phyloP scores from a whole-genome alignment of 805 yeast species.

The Starmerella gropengiesseri region DNA sequence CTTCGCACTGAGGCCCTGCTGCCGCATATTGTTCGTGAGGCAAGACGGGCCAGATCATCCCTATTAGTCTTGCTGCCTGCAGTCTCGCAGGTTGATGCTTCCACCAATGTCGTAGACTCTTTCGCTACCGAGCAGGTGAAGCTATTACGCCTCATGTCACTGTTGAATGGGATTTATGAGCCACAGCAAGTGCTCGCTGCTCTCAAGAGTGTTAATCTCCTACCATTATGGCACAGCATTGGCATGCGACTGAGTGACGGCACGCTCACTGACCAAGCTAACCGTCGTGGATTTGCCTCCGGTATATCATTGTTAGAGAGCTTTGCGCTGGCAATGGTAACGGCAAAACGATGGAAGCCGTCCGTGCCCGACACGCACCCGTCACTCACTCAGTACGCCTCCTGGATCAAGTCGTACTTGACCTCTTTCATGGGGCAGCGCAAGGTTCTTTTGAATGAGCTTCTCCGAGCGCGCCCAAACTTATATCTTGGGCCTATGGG shows the following conservation, averaged over 20 bases:
- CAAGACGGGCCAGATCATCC: slow-evolving; percentile 5
- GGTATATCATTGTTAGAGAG: slow-evolving; percentile 81
- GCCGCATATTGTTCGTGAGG: slow-evolving; percentile 1
- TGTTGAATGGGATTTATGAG: slow-evolving; percentile 71
- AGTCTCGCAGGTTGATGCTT: not conserved
- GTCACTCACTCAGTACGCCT: slow-evolving; percentile 24
- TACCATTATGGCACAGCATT: slow-evolving; percentile 67
- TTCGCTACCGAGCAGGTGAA: slow-evolving; percentile 82
- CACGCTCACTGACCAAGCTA: slow-evolving; percentile 30
- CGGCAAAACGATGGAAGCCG: not conserved
- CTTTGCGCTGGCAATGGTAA: slow-evolving; percentile 50
- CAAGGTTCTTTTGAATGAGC: slow-evolving; percentile 73
- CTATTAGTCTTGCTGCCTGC: slow-evolving; percentile 1
- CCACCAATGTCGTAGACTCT: slow-evolving; percentile 46
- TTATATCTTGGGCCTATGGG: slow-evolving; percentile 94
- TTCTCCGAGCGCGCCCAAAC: slow-evolving; percentile 84
- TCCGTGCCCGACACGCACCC: slow-evolving; percentile 61
- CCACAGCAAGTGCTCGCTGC: slow-evolving; percentile 24
- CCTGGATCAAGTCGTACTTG: not conserved
- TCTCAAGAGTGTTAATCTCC: slow-evolving; percentile 54
- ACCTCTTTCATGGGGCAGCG: slow-evolving; percentile 33
- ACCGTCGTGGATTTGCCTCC: slow-evolving; percentile 50
- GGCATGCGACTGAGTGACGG: slow-evolving; percentile 58
- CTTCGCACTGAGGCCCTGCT: slow-evolving; percentile 6
- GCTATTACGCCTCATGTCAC: slow-evolving; percentile 72